These are phyloP conservation scores for Physcomitrellopsis africana DNA, from an alignment of 225 moss, liverwort and hornwort species.

Conservation along the genomic window DNA sequence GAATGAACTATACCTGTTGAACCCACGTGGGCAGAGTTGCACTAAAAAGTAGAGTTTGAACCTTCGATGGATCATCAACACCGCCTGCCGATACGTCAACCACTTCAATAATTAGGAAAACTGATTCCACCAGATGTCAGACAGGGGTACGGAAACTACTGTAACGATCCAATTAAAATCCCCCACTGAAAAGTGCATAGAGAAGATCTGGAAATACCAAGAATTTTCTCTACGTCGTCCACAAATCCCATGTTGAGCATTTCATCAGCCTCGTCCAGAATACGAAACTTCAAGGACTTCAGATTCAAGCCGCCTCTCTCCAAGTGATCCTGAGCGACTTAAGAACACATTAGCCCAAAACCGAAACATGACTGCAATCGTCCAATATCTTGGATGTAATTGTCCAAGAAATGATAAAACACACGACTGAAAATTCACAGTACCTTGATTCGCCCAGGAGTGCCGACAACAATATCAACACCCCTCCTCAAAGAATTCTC, in stretches of 20 bases:
- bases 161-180: too few species aligned
- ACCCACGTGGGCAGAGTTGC: conserved; percentile 97
- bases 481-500: conserved; percentile 79
- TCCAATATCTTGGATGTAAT: too few species aligned
- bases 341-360: not conserved
- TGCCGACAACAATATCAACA: conserved; percentile 94
- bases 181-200: too few species aligned
- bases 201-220: conserved; percentile 26
- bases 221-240: conserved; percentile 67
- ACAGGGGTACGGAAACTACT: too few species aligned
- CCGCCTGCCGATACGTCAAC: conserved; percentile 42
- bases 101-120: not conserved
- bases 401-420: not conserved
- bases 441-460: conserved; percentile 94
- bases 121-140: too few species aligned
- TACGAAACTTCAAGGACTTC: conserved; percentile 85
- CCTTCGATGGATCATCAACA: conserved; percentile 70
- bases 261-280: conserved; percentile 82
- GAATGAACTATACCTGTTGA: conserved; percentile 46
- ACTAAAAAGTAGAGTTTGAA: conserved; percentile 92
- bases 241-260: conserved; percentile 86
- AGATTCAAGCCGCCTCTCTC: conserved; percentile 71
- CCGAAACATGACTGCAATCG: not conserved
- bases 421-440: not conserved
- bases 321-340: conserved; percentile 60